These are phyloP conservation scores for Grosmannia huntii DNA, from an alignment of 2,329 filamentous ascomycete species.

Conservation along the genomic window DNA sequence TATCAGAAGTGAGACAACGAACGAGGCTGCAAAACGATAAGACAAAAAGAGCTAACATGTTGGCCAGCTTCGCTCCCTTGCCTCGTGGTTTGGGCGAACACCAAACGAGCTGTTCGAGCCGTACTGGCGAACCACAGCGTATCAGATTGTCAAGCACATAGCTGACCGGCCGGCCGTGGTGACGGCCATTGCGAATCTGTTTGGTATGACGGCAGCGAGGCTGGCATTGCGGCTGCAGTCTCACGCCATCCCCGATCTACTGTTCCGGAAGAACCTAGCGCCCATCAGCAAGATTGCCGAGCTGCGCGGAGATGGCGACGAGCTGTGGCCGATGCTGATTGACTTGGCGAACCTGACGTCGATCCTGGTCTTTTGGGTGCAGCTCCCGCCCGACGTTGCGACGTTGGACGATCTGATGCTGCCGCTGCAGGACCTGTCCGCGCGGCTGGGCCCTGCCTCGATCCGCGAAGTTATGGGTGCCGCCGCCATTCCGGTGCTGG, in stretches of 20 bases:
- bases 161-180: slow-evolving; percentile 69
- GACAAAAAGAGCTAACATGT: neutral
- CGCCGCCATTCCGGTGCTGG: slow-evolving; percentile 8
- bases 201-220: slow-evolving; percentile 61
- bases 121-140: slow-evolving; percentile 79
- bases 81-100: slow-evolving; percentile 48
- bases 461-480: slow-evolving; percentile 12
- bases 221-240: slow-evolving; percentile 66
- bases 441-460: slow-evolving; percentile 5
- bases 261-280: slow-evolving; percentile 57
- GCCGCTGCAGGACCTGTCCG: slow-evolving; percentile 7
- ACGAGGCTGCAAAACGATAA: neutral
- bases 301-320: slow-evolving; percentile 52
- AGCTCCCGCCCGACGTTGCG: slow-evolving; percentile 5
- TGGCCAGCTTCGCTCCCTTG: slow-evolving; percentile 50
- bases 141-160: slow-evolving; percentile 72
- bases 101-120: slow-evolving; percentile 63
- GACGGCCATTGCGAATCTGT: slow-evolving; percentile 65
- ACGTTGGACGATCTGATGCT: slow-evolving; percentile 11
- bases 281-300: slow-evolving; percentile 64
- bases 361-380: slow-evolving; percentile 33
- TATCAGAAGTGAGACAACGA: slow-evolving; percentile 6
- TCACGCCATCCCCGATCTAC: slow-evolving; percentile 74
- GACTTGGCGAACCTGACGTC: slow-evolving; percentile 43
- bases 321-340: slow-evolving; percentile 43